Conservation (phyloP, 306 rosid species). For the Prunus armeniaca region DNA sequence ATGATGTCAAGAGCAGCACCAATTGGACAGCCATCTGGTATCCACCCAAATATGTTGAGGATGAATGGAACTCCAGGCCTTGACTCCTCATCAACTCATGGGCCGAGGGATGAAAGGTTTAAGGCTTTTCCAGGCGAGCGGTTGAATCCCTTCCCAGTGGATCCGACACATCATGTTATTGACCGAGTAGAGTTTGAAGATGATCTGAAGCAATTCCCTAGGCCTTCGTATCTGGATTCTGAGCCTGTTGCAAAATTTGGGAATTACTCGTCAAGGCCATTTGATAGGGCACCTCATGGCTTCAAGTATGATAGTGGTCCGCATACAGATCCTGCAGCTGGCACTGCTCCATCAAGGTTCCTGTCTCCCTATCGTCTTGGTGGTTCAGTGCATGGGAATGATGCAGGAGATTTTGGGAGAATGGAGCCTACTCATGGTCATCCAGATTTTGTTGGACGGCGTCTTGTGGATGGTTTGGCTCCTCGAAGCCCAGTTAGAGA, state of each 20-base stretch:
- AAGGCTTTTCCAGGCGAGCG: constrained; percentile 47
- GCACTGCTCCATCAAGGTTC: constrained; percentile 35
- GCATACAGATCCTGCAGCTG: constrained; percentile 30
- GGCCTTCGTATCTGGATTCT: constrained; percentile 48
- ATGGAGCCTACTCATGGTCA: constrained; percentile 41
- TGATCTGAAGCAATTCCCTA: constrained; percentile 64
- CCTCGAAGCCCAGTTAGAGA: constrained; percentile 70
- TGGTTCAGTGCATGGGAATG: constrained; percentile 30
- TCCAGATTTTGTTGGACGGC: constrained; percentile 59
- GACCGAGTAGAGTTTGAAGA: constrained; percentile 63
- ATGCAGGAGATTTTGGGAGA: constrained; percentile 51
- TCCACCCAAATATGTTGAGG: constrained; percentile 23
- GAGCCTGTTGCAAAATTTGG: constrained; percentile 56
- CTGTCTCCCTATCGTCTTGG: constrained; percentile 32
- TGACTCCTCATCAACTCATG: constrained; percentile 33
- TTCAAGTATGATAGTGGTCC: constrained; percentile 32
- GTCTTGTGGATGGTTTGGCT: constrained; percentile 52
- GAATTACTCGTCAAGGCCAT: constrained; percentile 46
- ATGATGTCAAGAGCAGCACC: constrained; percentile 42
- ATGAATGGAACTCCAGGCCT: constrained; percentile 43
- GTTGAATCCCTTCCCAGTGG: constrained; percentile 34
- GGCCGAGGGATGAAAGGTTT: constrained; percentile 65
- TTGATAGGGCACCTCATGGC: constrained; percentile 41
- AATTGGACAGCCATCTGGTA: constrained; percentile 30
- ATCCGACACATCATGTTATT: constrained; percentile 29